phyloP scores from a whole-genome alignment of 805 yeast genomes.

The Yarrowia keelungensis region DNA sequence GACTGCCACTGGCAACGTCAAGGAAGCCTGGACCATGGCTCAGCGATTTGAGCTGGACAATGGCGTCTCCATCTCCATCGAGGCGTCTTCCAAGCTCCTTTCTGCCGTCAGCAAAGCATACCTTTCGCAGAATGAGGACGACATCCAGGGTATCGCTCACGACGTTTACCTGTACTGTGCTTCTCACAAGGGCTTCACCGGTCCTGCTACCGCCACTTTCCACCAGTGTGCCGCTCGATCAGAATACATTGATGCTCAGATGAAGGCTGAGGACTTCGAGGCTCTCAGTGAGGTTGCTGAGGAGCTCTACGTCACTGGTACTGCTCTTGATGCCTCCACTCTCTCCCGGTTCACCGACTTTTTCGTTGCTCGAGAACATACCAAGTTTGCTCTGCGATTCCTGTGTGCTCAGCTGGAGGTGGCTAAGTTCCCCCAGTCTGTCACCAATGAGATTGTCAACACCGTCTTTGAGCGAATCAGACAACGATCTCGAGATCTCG shows the following conservation, averaged over 20 bases:
- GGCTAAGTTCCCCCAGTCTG: background rate
- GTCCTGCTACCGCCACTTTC: background rate
- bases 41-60: constrained; percentile 24
- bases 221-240: constrained; percentile 1
- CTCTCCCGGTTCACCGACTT: background rate
- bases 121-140: background rate
- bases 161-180: constrained; percentile 29
- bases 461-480: no score
- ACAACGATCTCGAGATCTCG: background rate
- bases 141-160: background rate
- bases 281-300: constrained; percentile 25
- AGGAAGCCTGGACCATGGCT: constrained; percentile 20
- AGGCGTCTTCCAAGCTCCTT: constrained; percentile 17
- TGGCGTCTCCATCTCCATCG: background rate
- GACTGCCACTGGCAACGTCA: background rate
- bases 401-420: constrained; percentile 22
- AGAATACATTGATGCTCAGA: constrained; percentile 10
- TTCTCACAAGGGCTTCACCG: constrained; percentile 5
- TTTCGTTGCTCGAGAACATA: background rate
- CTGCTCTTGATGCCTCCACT: constrained; percentile 15
- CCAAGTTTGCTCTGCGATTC: constrained; percentile 31
- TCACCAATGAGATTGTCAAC: constrained; percentile 7
- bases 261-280: background rate
- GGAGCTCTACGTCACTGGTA: constrained; percentile 30
- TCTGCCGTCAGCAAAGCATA: background rate